Evolutionary conservation across 2,329 filamentous ascomycete genomes (phyloP).

Genomic region (Fusarium proliferatum): DNA sequence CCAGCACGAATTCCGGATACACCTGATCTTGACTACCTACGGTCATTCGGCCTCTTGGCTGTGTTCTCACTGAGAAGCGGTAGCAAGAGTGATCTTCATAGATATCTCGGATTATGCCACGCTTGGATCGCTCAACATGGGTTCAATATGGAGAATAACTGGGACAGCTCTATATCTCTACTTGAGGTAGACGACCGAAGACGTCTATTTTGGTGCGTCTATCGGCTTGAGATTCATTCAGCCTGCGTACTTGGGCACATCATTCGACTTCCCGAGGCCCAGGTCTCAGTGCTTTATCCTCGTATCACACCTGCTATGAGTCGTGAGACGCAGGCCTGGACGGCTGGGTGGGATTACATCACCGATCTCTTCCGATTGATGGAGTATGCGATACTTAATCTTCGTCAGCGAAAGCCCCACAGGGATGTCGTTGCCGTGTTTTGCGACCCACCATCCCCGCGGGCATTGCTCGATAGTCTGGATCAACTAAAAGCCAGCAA

Average conservation of each 20-base stretch:
- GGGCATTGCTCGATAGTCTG: neutral
- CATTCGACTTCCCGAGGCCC: neutral
- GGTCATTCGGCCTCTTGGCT: neutral
- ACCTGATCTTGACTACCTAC: neutral
- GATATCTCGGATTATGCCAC: conserved; percentile 1
- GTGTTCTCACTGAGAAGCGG: neutral
- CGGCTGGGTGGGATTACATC: conserved; percentile 1
- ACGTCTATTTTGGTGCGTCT: neutral
- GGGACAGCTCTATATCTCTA: neutral
- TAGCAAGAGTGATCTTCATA: neutral
- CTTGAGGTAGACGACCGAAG: neutral
- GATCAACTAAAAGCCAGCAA: neutral
- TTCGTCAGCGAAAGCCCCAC: neutral
- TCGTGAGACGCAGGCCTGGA: neutral
- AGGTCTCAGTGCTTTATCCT: neutral
- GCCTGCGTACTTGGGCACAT: neutral
- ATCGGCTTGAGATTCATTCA: neutral
- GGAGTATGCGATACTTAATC: neutral
- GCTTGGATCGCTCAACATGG: neutral
- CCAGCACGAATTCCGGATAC: neutral
- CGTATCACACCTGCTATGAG: conserved; percentile 2
- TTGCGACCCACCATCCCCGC: neutral
- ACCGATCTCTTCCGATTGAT: neutral
- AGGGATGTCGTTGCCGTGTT: neutral
- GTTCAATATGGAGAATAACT: neutral